Evolutionary conservation across 768 basidiomycete genomes (phyloP).

Genomic region (Dendrothele bispora): DNA sequence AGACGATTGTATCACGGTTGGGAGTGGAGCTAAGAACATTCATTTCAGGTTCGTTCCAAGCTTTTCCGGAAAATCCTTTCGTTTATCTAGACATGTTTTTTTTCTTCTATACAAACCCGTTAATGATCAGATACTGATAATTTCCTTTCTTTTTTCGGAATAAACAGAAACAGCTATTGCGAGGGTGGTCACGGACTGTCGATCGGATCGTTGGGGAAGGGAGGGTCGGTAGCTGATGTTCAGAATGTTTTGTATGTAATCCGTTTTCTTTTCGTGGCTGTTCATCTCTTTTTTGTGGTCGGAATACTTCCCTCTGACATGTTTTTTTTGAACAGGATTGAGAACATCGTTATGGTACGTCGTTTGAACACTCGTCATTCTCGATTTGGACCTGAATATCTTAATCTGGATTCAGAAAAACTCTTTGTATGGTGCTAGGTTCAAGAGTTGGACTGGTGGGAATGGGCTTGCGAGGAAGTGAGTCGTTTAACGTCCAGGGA

Average conservation of each 20-base stretch:
- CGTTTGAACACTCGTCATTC: not conserved
- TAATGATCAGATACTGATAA: not conserved
- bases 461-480: slow-evolving; percentile 59
- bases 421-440: slow-evolving; percentile 57
- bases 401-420: slow-evolving; percentile 35
- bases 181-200: slow-evolving; percentile 61
- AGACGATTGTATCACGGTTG: slow-evolving; percentile 62
- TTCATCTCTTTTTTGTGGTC: too few species aligned
- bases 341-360: slow-evolving; percentile 44
- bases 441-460: slow-evolving; percentile 69
- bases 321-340: slow-evolving; percentile 38
- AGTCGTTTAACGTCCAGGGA: too few species aligned
- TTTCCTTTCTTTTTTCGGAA: not conserved
- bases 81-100: not conserved
- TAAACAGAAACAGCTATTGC: slow-evolving; percentile 55
- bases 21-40: slow-evolving; percentile 55
- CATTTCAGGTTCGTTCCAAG: slow-evolving; percentile 37
- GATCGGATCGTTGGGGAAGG: slow-evolving; percentile 47
- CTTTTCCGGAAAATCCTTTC: not conserved
- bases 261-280: not conserved
- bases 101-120: not conserved
- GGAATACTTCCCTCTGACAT: too few species aligned
- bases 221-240: slow-evolving; percentile 51
- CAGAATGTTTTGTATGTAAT: slow-evolving; percentile 50
- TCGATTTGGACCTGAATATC: too few species aligned